Base-by-base conservation (phyloP, 2,329 filamentous ascomycete genomes). In the Cordyceps pruinosa region DNA sequence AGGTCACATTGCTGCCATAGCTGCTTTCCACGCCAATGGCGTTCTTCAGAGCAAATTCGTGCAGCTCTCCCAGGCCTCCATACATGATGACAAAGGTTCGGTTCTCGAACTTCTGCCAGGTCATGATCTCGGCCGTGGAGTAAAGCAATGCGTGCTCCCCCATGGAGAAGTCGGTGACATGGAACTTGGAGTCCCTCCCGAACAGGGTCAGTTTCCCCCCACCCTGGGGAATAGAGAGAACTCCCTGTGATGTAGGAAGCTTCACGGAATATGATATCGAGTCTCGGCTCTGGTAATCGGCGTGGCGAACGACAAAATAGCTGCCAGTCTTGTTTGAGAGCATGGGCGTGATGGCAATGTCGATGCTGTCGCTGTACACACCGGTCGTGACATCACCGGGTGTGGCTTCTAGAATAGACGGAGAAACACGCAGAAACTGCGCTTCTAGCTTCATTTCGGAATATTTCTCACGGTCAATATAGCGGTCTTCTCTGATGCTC, bases 391-490 rank as follows among this genome's bases (percentile, higher is more conserved):
- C 67, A 62, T 76, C 73, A 12, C 78, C 77, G 1, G 84, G 79
- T 0, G 73, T 75, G 1, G 84, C 80, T 3, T 80, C 80, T 19
- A 90, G 72, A 63, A 89, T 92, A 0, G 80, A 82, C 0, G 87
- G 86, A 0, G 87, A 89, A 0, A 84, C 86, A 63, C 86, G 86
- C 53, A 89, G 69, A 69, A 93, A 93, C 63, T 89, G 87, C 26
- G 82, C 87, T 61, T 89, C 75, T 1, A 93, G 79, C 66, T 93
- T 94, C 26, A 89, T 75, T 68, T 94, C 88, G 42, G 84, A 86
- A 68, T 90, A 93, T 68, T 93, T 93, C 66, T 91, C 87, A 2
- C 88, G 80, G 28, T 77, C 72, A 3, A 93, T 74, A 1, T 79
- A 79, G 25, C 89, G 79, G 42, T 88, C 84, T 66, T 94, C 89